A percentile compares a stretch with the other conserved stretches of the same genome.
Evolutionary conservation across 2,329 filamentous ascomycete species (phyloP).

Genomic region (Teratosphaeria zuluensis): DNA sequence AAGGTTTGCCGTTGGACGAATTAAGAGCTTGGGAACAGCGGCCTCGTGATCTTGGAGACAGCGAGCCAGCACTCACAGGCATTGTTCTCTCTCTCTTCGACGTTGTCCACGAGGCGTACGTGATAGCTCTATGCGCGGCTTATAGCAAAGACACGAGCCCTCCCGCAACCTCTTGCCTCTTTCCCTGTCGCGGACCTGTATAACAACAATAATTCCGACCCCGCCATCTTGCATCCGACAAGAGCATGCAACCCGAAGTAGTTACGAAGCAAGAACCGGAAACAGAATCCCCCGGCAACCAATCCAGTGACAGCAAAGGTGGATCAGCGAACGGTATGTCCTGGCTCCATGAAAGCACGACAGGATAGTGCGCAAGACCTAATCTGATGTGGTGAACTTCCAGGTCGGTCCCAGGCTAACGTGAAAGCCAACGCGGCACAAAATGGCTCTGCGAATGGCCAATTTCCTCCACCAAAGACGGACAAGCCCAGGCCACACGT

Average conservation of each 20-base stretch:
- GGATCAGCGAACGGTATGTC: not conserved
- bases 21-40: not conserved
- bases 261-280: constrained; percentile 16
- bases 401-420: constrained; percentile 5
- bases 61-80: not conserved
- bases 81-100: not conserved
- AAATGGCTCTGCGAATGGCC: constrained; percentile 16
- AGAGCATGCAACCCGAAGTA: constrained; percentile 20
- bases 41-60: not conserved
- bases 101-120: not conserved
- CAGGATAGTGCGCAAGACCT: not conserved
- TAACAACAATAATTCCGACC: not conserved
- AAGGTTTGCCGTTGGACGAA: not conserved
- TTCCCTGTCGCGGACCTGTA: not conserved
- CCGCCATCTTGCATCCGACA: not conserved
- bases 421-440: constrained; percentile 7
- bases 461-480: constrained; percentile 78
- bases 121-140: not conserved
- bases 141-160: not conserved
- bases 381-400: not conserved
- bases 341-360: not conserved
- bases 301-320: not conserved
- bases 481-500: constrained; percentile 95
- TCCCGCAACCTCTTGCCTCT: not conserved
- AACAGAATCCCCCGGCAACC: constrained; percentile 12